Evolutionary conservation across 495 filamentous ascomycete species (phyloP).

Genomic region (Pyrenula massariospora): DNA sequence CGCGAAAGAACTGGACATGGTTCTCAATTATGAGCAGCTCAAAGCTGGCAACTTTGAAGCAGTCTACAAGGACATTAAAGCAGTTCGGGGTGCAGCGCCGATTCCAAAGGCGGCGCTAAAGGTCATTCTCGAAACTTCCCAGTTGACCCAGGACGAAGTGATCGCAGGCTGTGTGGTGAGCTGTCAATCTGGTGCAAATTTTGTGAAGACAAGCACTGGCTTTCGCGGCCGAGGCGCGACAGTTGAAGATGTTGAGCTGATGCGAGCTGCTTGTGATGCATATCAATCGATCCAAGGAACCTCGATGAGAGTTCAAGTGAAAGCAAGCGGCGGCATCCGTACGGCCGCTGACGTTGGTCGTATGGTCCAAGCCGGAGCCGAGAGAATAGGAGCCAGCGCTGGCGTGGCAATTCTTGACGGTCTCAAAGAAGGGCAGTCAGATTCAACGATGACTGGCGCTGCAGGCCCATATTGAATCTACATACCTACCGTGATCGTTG

Average conservation of each 20-base stretch:
- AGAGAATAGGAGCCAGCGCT: conserved; percentile 50
- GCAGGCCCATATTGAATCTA: background rate
- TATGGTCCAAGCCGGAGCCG: conserved; percentile 55
- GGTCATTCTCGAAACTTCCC: conserved; percentile 55
- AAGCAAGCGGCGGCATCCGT: conserved; percentile 55
- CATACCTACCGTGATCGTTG: too few species aligned
- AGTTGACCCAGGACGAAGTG: conserved; percentile 41
- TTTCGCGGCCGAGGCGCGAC: conserved; percentile 50
- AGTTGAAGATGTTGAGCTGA: conserved; percentile 42
- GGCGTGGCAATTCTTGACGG: conserved; percentile 42
- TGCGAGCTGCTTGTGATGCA: conserved; percentile 32
- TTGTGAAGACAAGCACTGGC: conserved; percentile 61
- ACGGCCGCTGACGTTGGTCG: conserved; percentile 35
- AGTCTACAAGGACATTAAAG: conserved; percentile 45
- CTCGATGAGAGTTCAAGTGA: conserved; percentile 40
- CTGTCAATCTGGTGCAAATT: conserved; percentile 49
- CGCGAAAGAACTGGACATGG: conserved; percentile 56
- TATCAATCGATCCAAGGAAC: conserved; percentile 16
- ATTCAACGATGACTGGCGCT: background rate
- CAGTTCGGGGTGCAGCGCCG: conserved; percentile 38
- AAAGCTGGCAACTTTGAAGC: conserved; percentile 33
- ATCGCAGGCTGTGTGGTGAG: conserved; percentile 47
- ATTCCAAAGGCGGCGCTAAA: conserved; percentile 40
- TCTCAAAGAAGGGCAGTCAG: background rate
- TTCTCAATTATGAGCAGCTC: conserved; percentile 47